Percentiles rank a stretch among this genome's conserved stretches.
Conservation (phyloP, 495 filamentous ascomycete genomes). For the Filosporella fistucella region DNA sequence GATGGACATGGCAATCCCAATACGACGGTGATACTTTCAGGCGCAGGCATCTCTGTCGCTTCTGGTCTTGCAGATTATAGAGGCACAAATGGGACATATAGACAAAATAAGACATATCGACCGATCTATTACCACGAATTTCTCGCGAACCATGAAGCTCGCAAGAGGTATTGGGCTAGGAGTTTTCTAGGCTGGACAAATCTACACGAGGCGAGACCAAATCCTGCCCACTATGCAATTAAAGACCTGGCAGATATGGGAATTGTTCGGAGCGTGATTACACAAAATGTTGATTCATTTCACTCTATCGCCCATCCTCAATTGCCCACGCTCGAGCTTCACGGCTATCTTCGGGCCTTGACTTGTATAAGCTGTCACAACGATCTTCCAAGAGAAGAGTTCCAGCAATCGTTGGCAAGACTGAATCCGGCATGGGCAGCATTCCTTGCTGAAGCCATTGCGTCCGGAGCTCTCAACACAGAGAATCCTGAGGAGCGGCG, state of each 20-base stretch:
- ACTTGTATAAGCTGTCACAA: constrained; percentile 75
- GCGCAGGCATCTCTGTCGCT: constrained; percentile 89
- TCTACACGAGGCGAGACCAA: constrained; percentile 72
- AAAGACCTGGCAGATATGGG: constrained; percentile 65
- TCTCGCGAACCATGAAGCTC: constrained; percentile 69
- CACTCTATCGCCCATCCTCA: constrained; percentile 73
- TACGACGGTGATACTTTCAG: constrained; percentile 76
- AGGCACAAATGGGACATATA: constrained; percentile 85
- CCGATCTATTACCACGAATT: constrained; percentile 96
- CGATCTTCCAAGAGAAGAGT: constrained; percentile 61
- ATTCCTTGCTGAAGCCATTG: constrained; percentile 67
- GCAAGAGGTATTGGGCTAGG: constrained; percentile 94
- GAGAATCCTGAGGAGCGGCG: constrained; percentile 68
- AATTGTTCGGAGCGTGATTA: constrained; percentile 71
- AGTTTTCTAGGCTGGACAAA: constrained; percentile 91
- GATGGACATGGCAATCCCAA: constrained; percentile 30
- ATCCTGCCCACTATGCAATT: constrained; percentile 74
- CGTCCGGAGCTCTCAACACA: constrained; percentile 68
- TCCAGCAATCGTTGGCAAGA: constrained; percentile 69
- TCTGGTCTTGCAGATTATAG: constrained; percentile 93
- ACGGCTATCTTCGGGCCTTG: constrained; percentile 80
- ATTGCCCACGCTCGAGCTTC: constrained; percentile 75
- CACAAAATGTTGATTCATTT: constrained; percentile 96
- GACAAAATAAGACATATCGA: constrained; percentile 79
- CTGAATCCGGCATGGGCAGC: constrained; percentile 86